A percentile compares a stretch with the other conserved stretches of the same genome.
phyloP scores from a whole-genome alignment of 164 flowering plant species.

The Buxus sempervirens region DNA sequence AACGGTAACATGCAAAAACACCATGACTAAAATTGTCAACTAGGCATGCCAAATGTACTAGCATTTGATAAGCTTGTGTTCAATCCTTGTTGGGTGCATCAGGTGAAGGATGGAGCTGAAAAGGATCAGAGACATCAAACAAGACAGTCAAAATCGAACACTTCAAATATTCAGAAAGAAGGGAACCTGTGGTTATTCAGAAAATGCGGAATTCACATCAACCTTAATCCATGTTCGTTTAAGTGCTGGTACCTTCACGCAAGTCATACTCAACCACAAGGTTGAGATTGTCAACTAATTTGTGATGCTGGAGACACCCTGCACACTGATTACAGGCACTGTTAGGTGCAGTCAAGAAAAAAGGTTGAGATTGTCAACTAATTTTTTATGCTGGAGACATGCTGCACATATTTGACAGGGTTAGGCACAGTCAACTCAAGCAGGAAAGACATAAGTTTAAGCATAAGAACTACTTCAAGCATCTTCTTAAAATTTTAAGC shows the following conservation, averaged over 20 bases:
- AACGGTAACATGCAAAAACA: too few species aligned
- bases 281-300: constrained; percentile 86
- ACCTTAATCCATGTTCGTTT: constrained; percentile 29
- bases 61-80: background rate
- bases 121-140: background rate
- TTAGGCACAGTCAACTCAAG: background rate
- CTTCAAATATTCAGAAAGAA: background rate
- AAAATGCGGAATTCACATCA: background rate
- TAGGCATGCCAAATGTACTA: too few species aligned
- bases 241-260: constrained; percentile 31
- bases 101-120: background rate
- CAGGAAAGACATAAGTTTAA: too few species aligned
- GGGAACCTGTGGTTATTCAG: background rate
- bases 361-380: too few species aligned
- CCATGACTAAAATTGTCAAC: too few species aligned
- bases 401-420: too few species aligned
- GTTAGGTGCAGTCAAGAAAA: background rate
- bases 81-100: background rate
- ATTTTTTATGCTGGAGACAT: too few species aligned
- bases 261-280: constrained; percentile 89
- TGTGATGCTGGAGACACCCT: constrained; percentile 89
- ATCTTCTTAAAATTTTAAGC: too few species aligned
- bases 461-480: background rate
- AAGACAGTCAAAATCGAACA: background rate
- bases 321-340: constrained; percentile 53